Base-by-base conservation (phyloP, 768 basidiomycete species). In the Naematelia aurantialba region DNA sequence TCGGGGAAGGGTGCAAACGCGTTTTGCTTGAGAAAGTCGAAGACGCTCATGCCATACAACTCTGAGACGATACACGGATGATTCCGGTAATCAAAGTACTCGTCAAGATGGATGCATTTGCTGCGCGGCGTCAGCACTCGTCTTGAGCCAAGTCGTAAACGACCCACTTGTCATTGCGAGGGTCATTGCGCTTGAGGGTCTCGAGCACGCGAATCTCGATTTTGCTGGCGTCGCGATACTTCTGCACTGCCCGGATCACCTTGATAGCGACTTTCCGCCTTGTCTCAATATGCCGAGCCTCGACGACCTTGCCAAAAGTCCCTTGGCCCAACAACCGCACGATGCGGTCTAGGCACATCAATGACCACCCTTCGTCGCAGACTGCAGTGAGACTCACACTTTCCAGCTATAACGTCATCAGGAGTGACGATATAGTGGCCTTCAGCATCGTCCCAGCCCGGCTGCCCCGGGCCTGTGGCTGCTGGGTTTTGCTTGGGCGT, bases 11-110 rank as follows among this genome's bases (percentile, higher is more conserved):
- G 91, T 31, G 88, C 85, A 79, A 97, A 99, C 56, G 88, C 85
- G 78, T 99, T 99, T 76, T 94, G 92, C 82, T 97, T 98, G 70
- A 99, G 82, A 77, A 98, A 99, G 76, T 99, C 96, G 74, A 97
- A 99, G 17, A 99, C 89, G 78, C 93, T 97, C 87, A 91, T 89
- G 61, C 92, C 92, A 52, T 98, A 82, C 22, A 99, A 82, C 73
- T 96, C 92, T 3, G 92, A 93, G 51, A 98, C 96, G 19, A 99
- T 80, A 76, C 96, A 99, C 67, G 97, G 91, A 78, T 99, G 96
- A 79, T 96, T 96, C 67, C 89, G 85, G 78, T 89, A 91, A 80
- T 98, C 94, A 76, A 99, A 98, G 84, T 87, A 90, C 69, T 91
- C 85, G 54, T 92, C 80, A 27, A 98, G 82, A 78, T 97, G 93